Evolutionary conservation across 1,139 yeast genomes (phyloP), one percentile per base, ranked within the genome.

Genomic region (Groenewaldozyma auringiensis): DNA sequence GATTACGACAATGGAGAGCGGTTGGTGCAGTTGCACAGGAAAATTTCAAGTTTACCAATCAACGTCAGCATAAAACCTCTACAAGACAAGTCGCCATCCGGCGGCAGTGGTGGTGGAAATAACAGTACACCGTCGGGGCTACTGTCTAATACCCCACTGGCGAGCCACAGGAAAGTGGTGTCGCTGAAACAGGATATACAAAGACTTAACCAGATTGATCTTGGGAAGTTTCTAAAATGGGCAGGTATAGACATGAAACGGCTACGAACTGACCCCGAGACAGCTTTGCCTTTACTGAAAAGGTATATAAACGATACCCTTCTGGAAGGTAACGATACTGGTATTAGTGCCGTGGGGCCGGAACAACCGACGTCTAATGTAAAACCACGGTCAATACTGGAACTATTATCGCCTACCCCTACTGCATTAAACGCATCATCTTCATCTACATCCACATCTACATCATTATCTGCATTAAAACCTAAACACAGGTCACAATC

Each of bases 1-100:
- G 38, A 35, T 18, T 35, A 35, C 14, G 38, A 35, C 14, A 21
- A 35, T n/a, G 38, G 38, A 4, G n/a, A 20, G n/a, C 21, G n/a
- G 20, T 9, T 17, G 22, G 8, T 8, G 4, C n/a, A 6, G 6
- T 35, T 35, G 25, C 21, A 35, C 6, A 16, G 38, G n/a, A 16
- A 20, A 20, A 4, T 35, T 9, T 16, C 38, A 35, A 35, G 38
- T 21, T 35, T 35, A 18, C 38, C 38, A 14, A 11, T 11, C 9
- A 20, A 18, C 14, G 9, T 35, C 4, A 18, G 21, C 6, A 4
- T 35, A 11, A 35, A 35, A 20, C 22, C 38, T 18, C 8, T 35
- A 4, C 21, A 20, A 14, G n/a, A n/a, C n/a, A n/a, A n/a, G n/a
- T n/a, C n/a, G n/a, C n/a, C n/a, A n/a, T n/a, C n/a, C n/a, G 13